Base-by-base conservation (phyloP, 441 rosid genomes). In the Erodium moschatum region DNA sequence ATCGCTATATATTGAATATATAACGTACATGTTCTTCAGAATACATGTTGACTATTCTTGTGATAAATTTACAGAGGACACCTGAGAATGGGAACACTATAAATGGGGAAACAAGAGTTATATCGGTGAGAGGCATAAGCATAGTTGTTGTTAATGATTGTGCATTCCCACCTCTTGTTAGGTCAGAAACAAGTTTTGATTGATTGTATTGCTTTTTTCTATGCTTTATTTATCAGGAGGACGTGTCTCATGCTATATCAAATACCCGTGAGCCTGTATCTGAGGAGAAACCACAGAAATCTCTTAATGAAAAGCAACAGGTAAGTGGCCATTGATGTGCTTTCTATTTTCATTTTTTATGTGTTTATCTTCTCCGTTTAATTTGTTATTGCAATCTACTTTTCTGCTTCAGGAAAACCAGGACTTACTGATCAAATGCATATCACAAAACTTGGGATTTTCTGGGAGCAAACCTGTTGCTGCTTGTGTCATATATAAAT, bases 271-370 rank as follows among this genome's bases (percentile, higher is more conserved):
- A 88, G 68, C 90, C 94, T 66, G 98, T 87, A 77, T 90, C 97
- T n/a, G 97, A 96, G 80, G 97, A 90, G 79, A 96, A 90, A 70
- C 98, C 97, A 64, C 99, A 89, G 83, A 92, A 91, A 75, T 81
- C 88, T 74, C 93, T 96, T 31, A 96, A 91, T 75, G 98, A 96
- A 81, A 96, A 85, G 84, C 99, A 96, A 83, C 98, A 89, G 97
- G 99, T 88, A 69, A 67, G 79, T 67, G 65, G 67, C 67, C 58
- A 18, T 67, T 54, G 46, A 4, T 63, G 38, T 24, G 38, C 27
- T 61, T 76, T 69, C 70, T 18, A 69, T 46, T 69, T n/a, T 13
- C 35, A 46, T 65, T 40, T 29, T 42, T 56, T 71, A 15, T 56
- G 65, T 10, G 73, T 66, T 69, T 18, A 8, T 42, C 15, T 20